Conservation (phyloP, 768 basidiomycete genomes). For the Leccinum obscurum region DNA sequence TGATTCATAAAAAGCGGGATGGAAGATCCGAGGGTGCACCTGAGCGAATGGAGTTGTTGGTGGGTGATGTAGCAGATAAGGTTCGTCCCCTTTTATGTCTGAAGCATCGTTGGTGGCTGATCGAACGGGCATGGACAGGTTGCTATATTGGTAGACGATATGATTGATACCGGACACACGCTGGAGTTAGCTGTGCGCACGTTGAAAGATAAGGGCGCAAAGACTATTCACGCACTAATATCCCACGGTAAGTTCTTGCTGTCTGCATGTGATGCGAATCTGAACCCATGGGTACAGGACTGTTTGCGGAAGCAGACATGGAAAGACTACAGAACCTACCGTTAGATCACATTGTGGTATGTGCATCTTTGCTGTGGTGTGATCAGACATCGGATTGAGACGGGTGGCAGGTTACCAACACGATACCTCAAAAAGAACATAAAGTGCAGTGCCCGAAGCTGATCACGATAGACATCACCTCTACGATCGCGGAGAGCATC, state of each 20-base stretch:
- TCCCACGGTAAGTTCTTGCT: conserved; percentile 71
- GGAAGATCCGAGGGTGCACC: conserved; percentile 63
- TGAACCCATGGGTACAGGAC: conserved; percentile 44
- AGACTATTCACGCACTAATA: conserved; percentile 80
- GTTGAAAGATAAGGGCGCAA: conserved; percentile 89
- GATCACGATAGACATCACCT: conserved; percentile 85
- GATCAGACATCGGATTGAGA: conserved; percentile 4
- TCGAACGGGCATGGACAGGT: conserved; percentile 45
- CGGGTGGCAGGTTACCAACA: conserved; percentile 82
- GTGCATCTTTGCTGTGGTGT: conserved; percentile 23
- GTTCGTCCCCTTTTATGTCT: conserved; percentile 33
- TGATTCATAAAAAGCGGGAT: conserved; percentile 90
- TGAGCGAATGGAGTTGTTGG: conserved; percentile 89
- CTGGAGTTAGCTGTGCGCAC: conserved; percentile 80
- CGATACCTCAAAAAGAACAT: conserved; percentile 82
- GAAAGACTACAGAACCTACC: conserved; percentile 66
- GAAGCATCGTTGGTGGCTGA: conserved; percentile 5
- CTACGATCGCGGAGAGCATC: conserved; percentile 94
- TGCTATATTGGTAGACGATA: conserved; percentile 96
- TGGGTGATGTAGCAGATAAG: conserved; percentile 93
- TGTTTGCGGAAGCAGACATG: conserved; percentile 79
- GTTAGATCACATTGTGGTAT: conserved; percentile 82
- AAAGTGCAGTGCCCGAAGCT: conserved; percentile 67
- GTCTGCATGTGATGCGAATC: conserved; percentile 8
- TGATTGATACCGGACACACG: conserved; percentile 97